Base-by-base conservation (phyloP, 805 yeast genomes). In the Zygosaccharomyces kombuchaensis region DNA sequence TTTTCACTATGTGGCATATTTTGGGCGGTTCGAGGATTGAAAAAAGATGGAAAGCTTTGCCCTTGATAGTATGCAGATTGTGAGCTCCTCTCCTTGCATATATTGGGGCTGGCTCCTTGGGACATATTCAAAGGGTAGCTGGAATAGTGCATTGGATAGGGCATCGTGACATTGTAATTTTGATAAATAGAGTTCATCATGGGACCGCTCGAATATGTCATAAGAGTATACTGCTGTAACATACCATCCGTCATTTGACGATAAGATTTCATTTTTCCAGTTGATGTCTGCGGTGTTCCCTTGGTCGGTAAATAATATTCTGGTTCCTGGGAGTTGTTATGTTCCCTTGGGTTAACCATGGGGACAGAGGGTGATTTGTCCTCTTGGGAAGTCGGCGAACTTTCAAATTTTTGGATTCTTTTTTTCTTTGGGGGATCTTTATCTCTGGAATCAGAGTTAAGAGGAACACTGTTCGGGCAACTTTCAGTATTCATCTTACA, bases 1-100 rank as follows among this genome's bases (percentile, higher is more conserved):
- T 84, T 85, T 55, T 85, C 91, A 39, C 65, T 68, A 50, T 73
- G 76, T 1, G 80, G 72, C 89, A 85, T 84, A 60, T 79, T 81
- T 7, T 74, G 66, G 2, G 80, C 79, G 25, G 65, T 64, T 56
- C 87, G 70, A 9, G 91, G 91, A 47, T 82, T 74, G 57, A 84
- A 83, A 10, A 58, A 56, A 1, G 67, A 49, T 1, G 84, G 82
- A 43, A 78, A 72, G 8, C 53, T 43, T 9, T 46, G 51, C 9
- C 48, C 50, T 22, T 39, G 42, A 14, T 17, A 26, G 13, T 10
- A 38, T 16, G 36, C 17, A 10, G 37, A 19, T 21, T 42, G 37
- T 12, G 32, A 38, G 10, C 19, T 13, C 12, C 36, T 36, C 10
- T 14, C 17, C 13, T 19, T 21, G 22, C 38, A 16, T n/a, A 17